Evolutionary conservation across 352 stramenopile genomes (phyloP).

Genomic region (Thraustotheca clavata): DNA sequence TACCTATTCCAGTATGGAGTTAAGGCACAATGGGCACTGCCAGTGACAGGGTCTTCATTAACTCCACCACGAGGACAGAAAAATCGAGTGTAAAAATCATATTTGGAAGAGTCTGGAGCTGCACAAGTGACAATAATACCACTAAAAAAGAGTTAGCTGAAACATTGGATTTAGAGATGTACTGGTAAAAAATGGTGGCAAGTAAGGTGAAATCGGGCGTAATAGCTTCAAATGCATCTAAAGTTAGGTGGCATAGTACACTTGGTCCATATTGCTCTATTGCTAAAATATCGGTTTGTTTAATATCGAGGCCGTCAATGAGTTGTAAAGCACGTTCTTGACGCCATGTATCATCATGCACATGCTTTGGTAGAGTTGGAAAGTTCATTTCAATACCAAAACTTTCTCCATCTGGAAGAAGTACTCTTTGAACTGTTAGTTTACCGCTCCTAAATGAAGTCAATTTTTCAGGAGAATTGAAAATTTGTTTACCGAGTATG

Average conservation of each 20-base stretch:
- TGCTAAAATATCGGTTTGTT: neutral
- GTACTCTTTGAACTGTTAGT: constrained; percentile 31
- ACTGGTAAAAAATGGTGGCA: neutral
- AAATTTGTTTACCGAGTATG: constrained; percentile 42
- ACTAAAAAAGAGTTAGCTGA: constrained; percentile 14
- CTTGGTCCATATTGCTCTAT: neutral
- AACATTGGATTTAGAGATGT: neutral
- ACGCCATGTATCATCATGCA: neutral
- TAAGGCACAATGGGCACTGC: constrained; percentile 85
- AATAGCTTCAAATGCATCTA: neutral
- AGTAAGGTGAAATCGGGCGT: neutral
- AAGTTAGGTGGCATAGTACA: constrained; percentile 3
- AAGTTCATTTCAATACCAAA: constrained; percentile 56
- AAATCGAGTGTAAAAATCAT: constrained; percentile 66
- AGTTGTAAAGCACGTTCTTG: neutral
- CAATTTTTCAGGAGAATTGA: neutral
- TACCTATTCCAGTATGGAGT: constrained; percentile 72
- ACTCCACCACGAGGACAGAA: constrained; percentile 86
- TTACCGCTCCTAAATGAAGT: constrained; percentile 31
- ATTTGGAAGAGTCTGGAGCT: constrained; percentile 9
- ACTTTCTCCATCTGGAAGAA: constrained; percentile 23
- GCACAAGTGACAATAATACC: constrained; percentile 32
- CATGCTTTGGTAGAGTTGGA: constrained; percentile 16
- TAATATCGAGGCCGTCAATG: neutral
- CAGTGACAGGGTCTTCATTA: constrained; percentile 91